phyloP scores from a whole-genome alignment of 169 alveolate species.

The Miamiensis avidus region DNA sequence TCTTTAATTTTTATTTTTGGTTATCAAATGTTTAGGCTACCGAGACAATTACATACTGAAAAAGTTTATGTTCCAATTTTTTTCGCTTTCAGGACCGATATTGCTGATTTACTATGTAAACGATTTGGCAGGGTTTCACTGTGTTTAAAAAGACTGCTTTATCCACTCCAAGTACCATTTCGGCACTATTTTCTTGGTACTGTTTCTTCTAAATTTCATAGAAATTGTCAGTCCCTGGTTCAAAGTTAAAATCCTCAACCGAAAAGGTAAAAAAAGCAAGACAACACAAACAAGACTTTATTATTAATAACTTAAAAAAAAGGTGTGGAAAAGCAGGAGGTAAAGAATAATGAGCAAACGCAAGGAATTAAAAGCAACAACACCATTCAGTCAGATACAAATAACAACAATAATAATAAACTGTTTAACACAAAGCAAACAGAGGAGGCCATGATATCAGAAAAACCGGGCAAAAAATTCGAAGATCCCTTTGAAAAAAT shows the following conservation, averaged over 20 bases:
- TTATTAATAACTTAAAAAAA: too few relatives aligned
- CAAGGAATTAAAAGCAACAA: too few relatives aligned
- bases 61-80: slow-evolving; percentile 25
- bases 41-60: slow-evolving; percentile 30
- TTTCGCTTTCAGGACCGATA: slow-evolving; percentile 33
- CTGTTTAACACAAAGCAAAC: too few relatives aligned
- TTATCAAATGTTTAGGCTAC: too few relatives aligned
- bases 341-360: too few relatives aligned
- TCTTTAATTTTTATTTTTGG: too few relatives aligned
- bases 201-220: background rate
- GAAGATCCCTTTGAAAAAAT: background rate
- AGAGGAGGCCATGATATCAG: too few relatives aligned
- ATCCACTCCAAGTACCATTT: slow-evolving; percentile 34
- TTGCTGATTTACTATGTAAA: background rate
- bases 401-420: too few relatives aligned
- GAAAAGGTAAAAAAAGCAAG: background rate
- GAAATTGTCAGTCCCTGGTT: background rate
- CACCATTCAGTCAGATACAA: too few relatives aligned
- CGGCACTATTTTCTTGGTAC: slow-evolving; percentile 8
- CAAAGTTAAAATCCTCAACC: background rate
- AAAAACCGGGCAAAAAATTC: background rate
- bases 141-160: slow-evolving; percentile 22
- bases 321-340: too few relatives aligned
- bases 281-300: too few relatives aligned
- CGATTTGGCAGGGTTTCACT: slow-evolving; percentile 5